phyloP scores from a whole-genome alignment of 2,329 filamentous ascomycete genomes.

The Didymella exigua region DNA sequence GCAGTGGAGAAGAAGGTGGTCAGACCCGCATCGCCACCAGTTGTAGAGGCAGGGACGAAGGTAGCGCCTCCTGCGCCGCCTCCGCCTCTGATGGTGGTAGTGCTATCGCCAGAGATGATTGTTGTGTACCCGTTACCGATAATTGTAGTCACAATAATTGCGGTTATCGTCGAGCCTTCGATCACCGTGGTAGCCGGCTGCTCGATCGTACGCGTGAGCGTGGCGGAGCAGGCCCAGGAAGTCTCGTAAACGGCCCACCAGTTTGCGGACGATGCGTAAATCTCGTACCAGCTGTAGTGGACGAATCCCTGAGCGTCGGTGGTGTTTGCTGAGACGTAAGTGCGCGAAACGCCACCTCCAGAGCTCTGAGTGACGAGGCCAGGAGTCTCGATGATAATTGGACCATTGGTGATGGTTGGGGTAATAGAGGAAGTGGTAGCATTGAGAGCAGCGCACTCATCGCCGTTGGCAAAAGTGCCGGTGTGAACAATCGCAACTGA shows the following conservation, averaged over 20 bases:
- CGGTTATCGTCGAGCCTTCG: constrained; percentile 14
- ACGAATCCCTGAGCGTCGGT: constrained; percentile 30
- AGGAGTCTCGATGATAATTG: constrained; percentile 31
- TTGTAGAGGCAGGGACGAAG: constrained; percentile 33
- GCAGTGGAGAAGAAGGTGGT: constrained; percentile 30
- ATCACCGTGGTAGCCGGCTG: constrained; percentile 19
- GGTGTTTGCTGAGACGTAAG: constrained; percentile 28
- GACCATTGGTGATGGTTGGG: constrained; percentile 27
- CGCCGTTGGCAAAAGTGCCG: constrained; percentile 25
- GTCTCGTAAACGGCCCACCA: constrained; percentile 36
- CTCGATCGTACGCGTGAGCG: constrained; percentile 30
- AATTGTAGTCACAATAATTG: constrained; percentile 29
- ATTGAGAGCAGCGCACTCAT: constrained; percentile 27
- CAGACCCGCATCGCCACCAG: constrained; percentile 26
- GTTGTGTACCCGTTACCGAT: constrained; percentile 29
- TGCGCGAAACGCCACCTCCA: constrained; percentile 30
- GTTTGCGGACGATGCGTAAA: constrained; percentile 34
- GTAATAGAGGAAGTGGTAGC: constrained; percentile 25
- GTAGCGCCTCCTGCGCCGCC: constrained; percentile 26
- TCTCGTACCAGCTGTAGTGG: constrained; percentile 31
- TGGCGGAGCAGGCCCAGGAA: constrained; percentile 33
- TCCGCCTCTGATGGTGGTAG: constrained; percentile 20
- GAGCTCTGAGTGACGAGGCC: constrained; percentile 26
- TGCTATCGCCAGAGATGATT: constrained; percentile 32
- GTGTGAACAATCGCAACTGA: constrained; percentile 30